Evolutionary conservation across 2,329 filamentous ascomycete species (phyloP), one percentile per base, ranked within the genome.

Genomic region (Didymella segeticola): DNA sequence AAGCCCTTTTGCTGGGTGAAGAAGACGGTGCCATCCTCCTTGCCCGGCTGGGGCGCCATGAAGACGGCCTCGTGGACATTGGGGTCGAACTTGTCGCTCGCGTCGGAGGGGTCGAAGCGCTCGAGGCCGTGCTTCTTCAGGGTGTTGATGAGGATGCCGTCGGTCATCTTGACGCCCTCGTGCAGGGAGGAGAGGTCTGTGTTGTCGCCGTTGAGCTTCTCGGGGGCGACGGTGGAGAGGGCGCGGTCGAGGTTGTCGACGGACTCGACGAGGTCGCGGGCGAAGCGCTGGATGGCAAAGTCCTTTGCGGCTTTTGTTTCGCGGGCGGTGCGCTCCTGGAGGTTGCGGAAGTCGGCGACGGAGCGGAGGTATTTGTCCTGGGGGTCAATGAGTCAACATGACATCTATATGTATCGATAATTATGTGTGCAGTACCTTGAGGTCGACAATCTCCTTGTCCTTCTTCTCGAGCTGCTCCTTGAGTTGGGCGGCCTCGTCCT

Each of bases 161-260:
- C 91, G 25, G 93, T 98, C 93, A 99, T 96, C 80, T 91, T 91
- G 70, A 99, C 82, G 51, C 95, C 95, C 60, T 92, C 89, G 76
- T 96, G 88, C 58, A 99, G 84, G 68, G 88, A 89, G 56, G 83
- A 78, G 29, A 98, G 83, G 63, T 97, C 92, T 73, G 89, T 82
- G 74, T 86, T 85, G 20, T 85, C 79, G 46, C 83, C 66, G 19
- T 80, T 80, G 60, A 96, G 82, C 78, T 90, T 91, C 33, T 91
- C 88, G 56, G 83, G 74, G 17, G 91, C 87, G 11, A 96, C 93
- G 69, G 88, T 91, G 60, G 81, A 77, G 36, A 99, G 85, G 36
- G 95, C 95, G 63, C 93, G 93, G 79, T 99, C 95, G 61, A 99
- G 87, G 83, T 98, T 99, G 80, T 99, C 95, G 70, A 99, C 88